phyloP scores from a whole-genome alignment of 1,284 basidiomycete species.

The Xerocomus minutiporus region DNA sequence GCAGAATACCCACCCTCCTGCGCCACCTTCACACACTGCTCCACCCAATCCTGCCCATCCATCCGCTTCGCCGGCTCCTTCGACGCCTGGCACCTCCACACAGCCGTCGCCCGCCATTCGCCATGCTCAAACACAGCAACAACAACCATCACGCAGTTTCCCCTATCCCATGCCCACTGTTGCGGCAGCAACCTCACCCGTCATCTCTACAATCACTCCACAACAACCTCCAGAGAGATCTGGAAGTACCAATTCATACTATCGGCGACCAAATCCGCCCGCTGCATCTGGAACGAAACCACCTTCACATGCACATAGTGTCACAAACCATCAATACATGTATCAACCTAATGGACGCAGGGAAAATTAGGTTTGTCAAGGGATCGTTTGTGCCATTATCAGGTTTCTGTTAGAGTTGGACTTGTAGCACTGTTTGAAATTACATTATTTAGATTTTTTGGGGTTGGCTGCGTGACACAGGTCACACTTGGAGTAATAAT shows the following conservation, averaged over 20 bases:
- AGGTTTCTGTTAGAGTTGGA: too few relatives aligned
- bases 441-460: slow-evolving; percentile 15
- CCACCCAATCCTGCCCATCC: slow-evolving; percentile 22
- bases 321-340: slow-evolving; percentile 42
- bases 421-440: slow-evolving; percentile 9
- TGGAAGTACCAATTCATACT: slow-evolving; percentile 26
- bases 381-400: not conserved
- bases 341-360: slow-evolving; percentile 41
- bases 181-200: slow-evolving; percentile 38
- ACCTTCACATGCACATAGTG: slow-evolving; percentile 30
- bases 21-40: slow-evolving; percentile 19
- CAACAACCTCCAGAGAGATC: slow-evolving; percentile 31
- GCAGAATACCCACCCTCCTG: slow-evolving; percentile 26
- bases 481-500: slow-evolving; percentile 16
- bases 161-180: slow-evolving; percentile 48
- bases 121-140: slow-evolving; percentile 31
- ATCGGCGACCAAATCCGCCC: slow-evolving; percentile 36
- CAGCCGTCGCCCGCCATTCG: slow-evolving; percentile 32
- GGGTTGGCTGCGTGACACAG: slow-evolving; percentile 15
- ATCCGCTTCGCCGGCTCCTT: slow-evolving; percentile 29
- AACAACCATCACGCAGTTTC: slow-evolving; percentile 28
- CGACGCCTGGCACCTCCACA: slow-evolving; percentile 31
- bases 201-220: slow-evolving; percentile 31
- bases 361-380: slow-evolving; percentile 19
- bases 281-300: slow-evolving; percentile 30